Conservation (phyloP, 352 stramenopile species). For the Halophytophthora batemanensis region DNA sequence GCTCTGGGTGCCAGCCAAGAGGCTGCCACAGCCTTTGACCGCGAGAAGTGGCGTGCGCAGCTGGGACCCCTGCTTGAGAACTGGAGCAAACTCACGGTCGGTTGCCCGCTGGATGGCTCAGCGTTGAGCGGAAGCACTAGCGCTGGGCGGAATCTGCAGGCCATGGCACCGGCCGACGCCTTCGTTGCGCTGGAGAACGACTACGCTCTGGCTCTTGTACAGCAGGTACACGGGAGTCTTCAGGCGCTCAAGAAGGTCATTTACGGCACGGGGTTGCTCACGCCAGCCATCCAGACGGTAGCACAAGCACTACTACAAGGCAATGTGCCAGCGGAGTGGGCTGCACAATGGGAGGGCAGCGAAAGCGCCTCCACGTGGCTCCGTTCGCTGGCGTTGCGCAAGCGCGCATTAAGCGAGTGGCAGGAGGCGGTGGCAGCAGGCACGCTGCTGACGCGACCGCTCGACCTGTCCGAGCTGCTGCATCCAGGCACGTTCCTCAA, state of each 20-base stretch:
- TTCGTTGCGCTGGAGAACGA: constrained; percentile 92
- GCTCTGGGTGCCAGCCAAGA: constrained; percentile 70
- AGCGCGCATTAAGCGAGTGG: constrained; percentile 84
- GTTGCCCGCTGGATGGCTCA: constrained; percentile 44
- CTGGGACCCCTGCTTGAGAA: constrained; percentile 88
- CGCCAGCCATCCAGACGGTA: constrained; percentile 82
- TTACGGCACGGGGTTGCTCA: constrained; percentile 89
- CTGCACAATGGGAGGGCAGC: constrained; percentile 76
- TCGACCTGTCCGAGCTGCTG: constrained; percentile 91
- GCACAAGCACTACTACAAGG: constrained; percentile 74
- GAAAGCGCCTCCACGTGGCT: constrained; percentile 79
- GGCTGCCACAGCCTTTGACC: constrained; percentile 80
- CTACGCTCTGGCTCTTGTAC: constrained; percentile 65
- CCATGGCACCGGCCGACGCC: constrained; percentile 74
- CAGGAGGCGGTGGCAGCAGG: constrained; percentile 53
- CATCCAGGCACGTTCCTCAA: constrained; percentile 95
- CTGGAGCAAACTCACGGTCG: constrained; percentile 83
- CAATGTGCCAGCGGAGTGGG: constrained; percentile 77
- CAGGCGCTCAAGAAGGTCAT: constrained; percentile 87
- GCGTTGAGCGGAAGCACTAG: constrained; percentile 9
- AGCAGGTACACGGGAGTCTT: constrained; percentile 71
- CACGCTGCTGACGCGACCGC: constrained; percentile 62
- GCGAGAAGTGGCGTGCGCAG: constrained; percentile 88
- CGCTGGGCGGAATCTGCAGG: constrained; percentile 42
- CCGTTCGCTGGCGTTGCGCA: constrained; percentile 69